Conservation (phyloP, 345 rosid species). For the Brassica incana region DNA sequence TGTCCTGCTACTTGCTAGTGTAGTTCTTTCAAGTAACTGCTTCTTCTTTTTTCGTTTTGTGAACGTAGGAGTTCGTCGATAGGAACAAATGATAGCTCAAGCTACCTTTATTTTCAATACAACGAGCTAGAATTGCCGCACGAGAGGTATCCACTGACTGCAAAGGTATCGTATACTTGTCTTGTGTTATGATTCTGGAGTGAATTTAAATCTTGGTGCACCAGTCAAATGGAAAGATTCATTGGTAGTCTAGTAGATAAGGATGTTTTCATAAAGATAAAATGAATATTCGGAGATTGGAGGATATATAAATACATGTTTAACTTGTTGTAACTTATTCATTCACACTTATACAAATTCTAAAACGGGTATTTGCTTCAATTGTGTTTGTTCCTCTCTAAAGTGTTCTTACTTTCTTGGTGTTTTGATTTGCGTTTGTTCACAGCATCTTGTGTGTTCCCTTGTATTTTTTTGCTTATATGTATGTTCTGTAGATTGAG, state of each 20-base stretch:
- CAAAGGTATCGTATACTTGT: conserved; percentile 12
- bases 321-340: background rate
- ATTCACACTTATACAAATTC: background rate
- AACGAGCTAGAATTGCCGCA: background rate
- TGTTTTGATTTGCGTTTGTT: background rate
- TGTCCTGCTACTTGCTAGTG: background rate
- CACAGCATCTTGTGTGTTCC: background rate
- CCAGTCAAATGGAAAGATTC: background rate
- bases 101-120: conserved; percentile 17
- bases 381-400: background rate
- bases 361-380: background rate
- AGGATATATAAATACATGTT: background rate
- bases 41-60: background rate
- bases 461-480: background rate
- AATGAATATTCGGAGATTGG: background rate
- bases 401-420: background rate
- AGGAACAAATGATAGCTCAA: background rate
- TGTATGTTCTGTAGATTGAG: conserved; percentile 14
- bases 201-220: background rate
- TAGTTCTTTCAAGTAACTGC: conserved; percentile 6
- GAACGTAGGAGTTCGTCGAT: conserved; percentile 21
- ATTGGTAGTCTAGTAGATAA: background rate
- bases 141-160: background rate
- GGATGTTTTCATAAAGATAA: background rate
- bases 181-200: background rate